phyloP scores from a whole-genome alignment of 2,329 filamentous ascomycete species.

The Penicillium thymicola region DNA sequence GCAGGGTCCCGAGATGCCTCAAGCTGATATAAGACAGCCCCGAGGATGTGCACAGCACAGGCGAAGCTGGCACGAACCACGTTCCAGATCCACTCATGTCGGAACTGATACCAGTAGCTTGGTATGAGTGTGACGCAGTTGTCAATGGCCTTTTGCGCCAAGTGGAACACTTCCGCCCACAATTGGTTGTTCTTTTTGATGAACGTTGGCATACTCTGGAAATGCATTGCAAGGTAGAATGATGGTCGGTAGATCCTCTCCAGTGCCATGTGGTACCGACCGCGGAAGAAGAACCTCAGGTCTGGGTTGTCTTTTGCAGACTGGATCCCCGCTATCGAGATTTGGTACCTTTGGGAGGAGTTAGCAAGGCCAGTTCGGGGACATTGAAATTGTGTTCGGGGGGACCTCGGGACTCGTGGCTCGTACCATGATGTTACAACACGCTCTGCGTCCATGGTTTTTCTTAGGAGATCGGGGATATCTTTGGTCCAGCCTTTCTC shows the following conservation, averaged over 20 bases:
- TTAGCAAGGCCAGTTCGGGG: background rate
- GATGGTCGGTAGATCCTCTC: constrained; percentile 23
- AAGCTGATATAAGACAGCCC: constrained; percentile 15
- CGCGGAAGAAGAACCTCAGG: constrained; percentile 17
- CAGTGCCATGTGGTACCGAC: constrained; percentile 13
- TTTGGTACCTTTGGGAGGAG: constrained; percentile 16
- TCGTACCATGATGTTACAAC: constrained; percentile 22
- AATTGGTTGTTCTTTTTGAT: constrained; percentile 4
- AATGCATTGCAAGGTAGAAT: constrained; percentile 24
- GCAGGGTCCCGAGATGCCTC: background rate
- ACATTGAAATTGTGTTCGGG: background rate
- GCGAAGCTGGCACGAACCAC: constrained; percentile 18
- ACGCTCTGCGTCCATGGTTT: constrained; percentile 13
- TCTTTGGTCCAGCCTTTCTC: constrained; percentile 21
- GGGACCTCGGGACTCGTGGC: background rate
- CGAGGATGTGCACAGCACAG: constrained; percentile 20
- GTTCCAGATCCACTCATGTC: constrained; percentile 25
- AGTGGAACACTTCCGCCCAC: constrained; percentile 9
- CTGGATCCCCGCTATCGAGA: constrained; percentile 8
- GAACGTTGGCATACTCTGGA: constrained; percentile 16
- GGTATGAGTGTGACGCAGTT: constrained; percentile 19
- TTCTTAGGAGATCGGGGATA: constrained; percentile 13
- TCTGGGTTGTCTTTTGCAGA: constrained; percentile 13
- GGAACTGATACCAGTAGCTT: constrained; percentile 20
- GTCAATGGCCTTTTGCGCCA: constrained; percentile 20